A percentile compares a stretch with the other conserved stretches of the same genome.
phyloP scores from a whole-genome alignment of 495 filamentous ascomycete genomes.

The Aspergillus haitiensis region DNA sequence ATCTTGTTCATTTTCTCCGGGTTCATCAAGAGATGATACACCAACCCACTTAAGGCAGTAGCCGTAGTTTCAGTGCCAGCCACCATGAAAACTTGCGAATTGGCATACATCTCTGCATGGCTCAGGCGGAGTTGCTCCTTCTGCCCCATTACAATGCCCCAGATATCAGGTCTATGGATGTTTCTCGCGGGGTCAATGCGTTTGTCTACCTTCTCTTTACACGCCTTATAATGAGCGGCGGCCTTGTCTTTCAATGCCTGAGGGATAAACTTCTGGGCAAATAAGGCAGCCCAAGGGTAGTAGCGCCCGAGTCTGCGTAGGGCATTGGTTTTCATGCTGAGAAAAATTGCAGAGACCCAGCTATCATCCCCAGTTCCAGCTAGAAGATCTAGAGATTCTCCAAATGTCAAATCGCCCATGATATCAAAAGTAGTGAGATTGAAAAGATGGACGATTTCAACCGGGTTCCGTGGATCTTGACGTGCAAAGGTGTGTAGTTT shows the following conservation, averaged over 20 bases:
- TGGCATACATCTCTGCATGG: constrained; percentile 22
- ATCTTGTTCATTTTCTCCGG: constrained; percentile 45
- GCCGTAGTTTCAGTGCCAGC: constrained; percentile 60
- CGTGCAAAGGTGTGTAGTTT: constrained; percentile 4
- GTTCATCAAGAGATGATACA: constrained; percentile 50
- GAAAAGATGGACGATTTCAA: constrained; percentile 49
- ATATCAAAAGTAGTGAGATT: constrained; percentile 61
- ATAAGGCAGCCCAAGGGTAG: constrained; percentile 14
- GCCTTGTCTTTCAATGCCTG: constrained; percentile 10
- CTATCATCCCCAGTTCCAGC: constrained; percentile 42
- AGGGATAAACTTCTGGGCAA: constrained; percentile 7
- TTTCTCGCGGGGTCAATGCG: constrained; percentile 1
- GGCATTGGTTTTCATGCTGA: constrained; percentile 20
- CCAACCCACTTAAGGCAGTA: constrained; percentile 50
- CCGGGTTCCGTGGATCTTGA: not conserved
- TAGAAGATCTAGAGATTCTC: constrained; percentile 52
- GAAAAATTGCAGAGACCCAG: constrained; percentile 42
- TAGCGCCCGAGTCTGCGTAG: constrained; percentile 13
- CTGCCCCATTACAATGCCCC: constrained; percentile 11
- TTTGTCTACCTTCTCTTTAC: constrained; percentile 13
- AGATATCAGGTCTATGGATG: constrained; percentile 18
- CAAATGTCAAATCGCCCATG: constrained; percentile 57
- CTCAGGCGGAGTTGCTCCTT: constrained; percentile 13
- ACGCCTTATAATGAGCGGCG: constrained; percentile 11
- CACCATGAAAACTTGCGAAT: constrained; percentile 40